Conservation (phyloP, 306 rosid genomes). For the Prinsepia uniflora region DNA sequence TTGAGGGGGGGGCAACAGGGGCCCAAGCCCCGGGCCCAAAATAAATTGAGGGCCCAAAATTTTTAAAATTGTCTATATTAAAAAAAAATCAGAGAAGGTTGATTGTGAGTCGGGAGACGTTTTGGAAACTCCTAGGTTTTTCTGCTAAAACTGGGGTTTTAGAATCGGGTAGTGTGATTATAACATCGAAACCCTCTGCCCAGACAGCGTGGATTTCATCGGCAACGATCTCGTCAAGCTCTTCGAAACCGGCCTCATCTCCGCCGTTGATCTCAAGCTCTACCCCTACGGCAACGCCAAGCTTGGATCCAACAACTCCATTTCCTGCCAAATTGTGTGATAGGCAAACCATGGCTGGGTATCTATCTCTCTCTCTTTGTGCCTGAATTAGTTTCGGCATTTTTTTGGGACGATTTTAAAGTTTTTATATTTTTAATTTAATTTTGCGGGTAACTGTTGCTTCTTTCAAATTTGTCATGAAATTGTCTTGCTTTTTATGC, state of each 20-base stretch:
- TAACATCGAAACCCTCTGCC: conserved; percentile 21
- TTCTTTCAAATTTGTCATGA: neutral
- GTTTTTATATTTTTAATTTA: too few relatives aligned
- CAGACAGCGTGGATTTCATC: conserved; percentile 17
- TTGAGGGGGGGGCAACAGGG: too few relatives aligned
- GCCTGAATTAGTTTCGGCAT: neutral
- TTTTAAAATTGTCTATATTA: too few relatives aligned
- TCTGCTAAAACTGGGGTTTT: too few relatives aligned
- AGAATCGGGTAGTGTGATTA: too few relatives aligned
- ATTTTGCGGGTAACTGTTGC: neutral
- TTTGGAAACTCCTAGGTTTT: too few relatives aligned
- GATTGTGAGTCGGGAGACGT: too few relatives aligned
- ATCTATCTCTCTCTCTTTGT: neutral
- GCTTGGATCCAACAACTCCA: conserved; percentile 20
- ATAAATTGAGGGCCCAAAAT: too few relatives aligned
- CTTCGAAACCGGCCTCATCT: conserved; percentile 17
- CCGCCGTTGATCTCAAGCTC: conserved; percentile 28
- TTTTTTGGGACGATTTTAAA: neutral
- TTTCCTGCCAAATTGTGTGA: conserved; percentile 25
- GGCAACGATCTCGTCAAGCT: conserved; percentile 24
- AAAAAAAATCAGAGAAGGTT: too few relatives aligned
- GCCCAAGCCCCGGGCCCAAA: too few relatives aligned
- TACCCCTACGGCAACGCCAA: conserved; percentile 38
- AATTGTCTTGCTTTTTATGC: neutral
- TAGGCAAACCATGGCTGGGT: conserved; percentile 6